Evolutionary conservation across 805 yeast genomes (phyloP), one percentile per base, ranked within the genome.

Genomic region (Pichia heedii): DNA sequence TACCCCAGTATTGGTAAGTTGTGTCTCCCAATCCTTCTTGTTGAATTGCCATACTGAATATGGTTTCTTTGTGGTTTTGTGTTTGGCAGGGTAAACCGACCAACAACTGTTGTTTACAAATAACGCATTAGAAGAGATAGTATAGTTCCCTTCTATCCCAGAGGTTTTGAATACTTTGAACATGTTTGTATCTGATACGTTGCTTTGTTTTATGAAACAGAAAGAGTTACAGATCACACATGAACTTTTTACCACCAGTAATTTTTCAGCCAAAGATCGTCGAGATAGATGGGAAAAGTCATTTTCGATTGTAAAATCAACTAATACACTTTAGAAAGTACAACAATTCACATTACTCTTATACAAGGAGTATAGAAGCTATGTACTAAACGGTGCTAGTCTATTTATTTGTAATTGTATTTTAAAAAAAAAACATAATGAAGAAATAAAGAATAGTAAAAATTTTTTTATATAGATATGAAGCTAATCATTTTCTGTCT

Each of bases 21-120:
- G 65, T 7, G 72, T 60, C 50, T 84, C 89, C 50, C 84, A 77
- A 43, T 76, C 79, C 56, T 79, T 76, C 66, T 88, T 89, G 60
- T 84, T 95, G 55, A 88, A 84, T 26, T 84, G 79, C 64, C 93
- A 88, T 11, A 90, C 94, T 3, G 95, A 84, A 2, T 79, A 95
- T 45, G 69, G 62, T 38, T 75, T 70, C 32, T 80, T 79, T 2
- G 77, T 66, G 22, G 73, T 66, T 50, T 77, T 76, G 44, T 80
- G 81, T 50, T 81, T 83, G n/a, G 90, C 97, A 2, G 90, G 87
- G 55, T 76, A 84, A 0, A 89, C 77, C 7, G 79, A 62, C 97
- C 97, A 89, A 18, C 89, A 83, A 20, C 84, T 94, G 8, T 82
- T 71, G 16, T 70, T 68, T 2, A 57, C 55, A 61, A 88, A 87